A percentile compares a stretch with the other conserved stretches of the same genome.
These are phyloP conservation scores for Pythium scleroteichum DNA, from an alignment of 352 stramenopile species.

Conservation along the genomic window DNA sequence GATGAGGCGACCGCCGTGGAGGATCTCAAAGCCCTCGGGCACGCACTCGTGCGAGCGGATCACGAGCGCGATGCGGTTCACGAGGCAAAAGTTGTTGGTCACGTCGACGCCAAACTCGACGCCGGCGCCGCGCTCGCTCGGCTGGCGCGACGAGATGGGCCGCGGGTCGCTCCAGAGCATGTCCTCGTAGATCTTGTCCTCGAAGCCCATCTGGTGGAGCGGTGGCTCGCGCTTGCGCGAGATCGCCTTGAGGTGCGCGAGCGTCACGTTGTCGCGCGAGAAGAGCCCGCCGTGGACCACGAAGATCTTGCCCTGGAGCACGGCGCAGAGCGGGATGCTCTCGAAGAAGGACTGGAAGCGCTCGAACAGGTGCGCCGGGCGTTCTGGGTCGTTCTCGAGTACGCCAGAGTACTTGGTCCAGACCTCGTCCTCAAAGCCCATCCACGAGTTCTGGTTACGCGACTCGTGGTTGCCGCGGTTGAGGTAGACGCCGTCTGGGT, in stretches of 20 bases:
- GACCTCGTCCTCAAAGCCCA: conserved; percentile 92
- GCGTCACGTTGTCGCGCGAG: conserved; percentile 89
- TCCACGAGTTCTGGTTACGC: conserved; percentile 92
- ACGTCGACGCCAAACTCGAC: conserved; percentile 93
- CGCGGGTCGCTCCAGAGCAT: conserved; percentile 93
- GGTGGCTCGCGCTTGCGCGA: conserved; percentile 91
- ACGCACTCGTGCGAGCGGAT: conserved; percentile 95
- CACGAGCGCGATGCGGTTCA: conserved; percentile 91
- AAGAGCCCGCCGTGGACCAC: conserved; percentile 94
- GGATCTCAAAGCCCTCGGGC: conserved; percentile 89
- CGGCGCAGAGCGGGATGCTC: conserved; percentile 84
- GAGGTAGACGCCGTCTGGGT: conserved; percentile 85
- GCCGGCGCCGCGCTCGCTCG: conserved; percentile 86
- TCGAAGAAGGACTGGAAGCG: conserved; percentile 86
- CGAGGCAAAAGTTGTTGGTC: conserved; percentile 93
- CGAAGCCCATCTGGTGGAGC: conserved; percentile 84
- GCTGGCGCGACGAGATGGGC: conserved; percentile 69
- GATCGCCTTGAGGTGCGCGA: conserved; percentile 90
- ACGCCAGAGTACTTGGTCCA: conserved; percentile 80
- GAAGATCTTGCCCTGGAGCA: conserved; percentile 92
- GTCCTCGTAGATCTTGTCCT: conserved; percentile 94
- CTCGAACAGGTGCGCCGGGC: conserved; percentile 58
- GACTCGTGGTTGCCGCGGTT: conserved; percentile 97
- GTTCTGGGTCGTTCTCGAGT: conserved; percentile 56
- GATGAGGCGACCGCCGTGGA: conserved; percentile 88